A percentile compares a stretch with the other conserved stretches of the same genome.
Evolutionary conservation across 2,329 filamentous ascomycete species (phyloP).

Genomic region (Trichoderma polysporum): DNA sequence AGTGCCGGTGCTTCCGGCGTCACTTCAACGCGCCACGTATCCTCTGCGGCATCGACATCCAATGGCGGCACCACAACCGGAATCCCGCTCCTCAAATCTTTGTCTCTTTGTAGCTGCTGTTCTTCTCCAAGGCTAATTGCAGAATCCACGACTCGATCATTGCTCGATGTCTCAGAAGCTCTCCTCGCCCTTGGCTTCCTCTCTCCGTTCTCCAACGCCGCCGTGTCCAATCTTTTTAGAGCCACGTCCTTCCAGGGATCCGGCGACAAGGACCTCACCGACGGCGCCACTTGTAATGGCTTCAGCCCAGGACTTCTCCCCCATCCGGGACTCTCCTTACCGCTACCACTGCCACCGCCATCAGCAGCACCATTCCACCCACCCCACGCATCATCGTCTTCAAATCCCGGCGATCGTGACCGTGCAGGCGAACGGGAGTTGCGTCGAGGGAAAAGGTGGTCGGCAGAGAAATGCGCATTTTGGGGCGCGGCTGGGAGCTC

Average conservation of each 20-base stretch:
- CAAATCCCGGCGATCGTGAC: constrained; percentile 33
- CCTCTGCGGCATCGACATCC: not conserved
- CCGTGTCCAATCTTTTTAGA: constrained; percentile 28
- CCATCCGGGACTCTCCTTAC: constrained; percentile 32
- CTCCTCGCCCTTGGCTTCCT: constrained; percentile 15
- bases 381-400: constrained; percentile 38
- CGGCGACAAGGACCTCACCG: constrained; percentile 31
- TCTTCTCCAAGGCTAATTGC: constrained; percentile 31
- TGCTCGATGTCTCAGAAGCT: constrained; percentile 22
- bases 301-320: constrained; percentile 35
- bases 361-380: constrained; percentile 36
- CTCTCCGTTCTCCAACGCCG: constrained; percentile 24
- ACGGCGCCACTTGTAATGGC: constrained; percentile 28
- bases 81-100: not conserved
- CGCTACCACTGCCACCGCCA: constrained; percentile 22
- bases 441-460: constrained; percentile 26
- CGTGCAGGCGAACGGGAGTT: constrained; percentile 24
- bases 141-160: constrained; percentile 32
- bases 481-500: constrained; percentile 36
- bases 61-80: not conserved
- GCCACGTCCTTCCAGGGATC: constrained; percentile 28
- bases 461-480: constrained; percentile 33
- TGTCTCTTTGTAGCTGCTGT: not conserved
- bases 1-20: not conserved
- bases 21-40: not conserved